Conservation (phyloP, 257 asterid species). For the Ligustrum vulgare region DNA sequence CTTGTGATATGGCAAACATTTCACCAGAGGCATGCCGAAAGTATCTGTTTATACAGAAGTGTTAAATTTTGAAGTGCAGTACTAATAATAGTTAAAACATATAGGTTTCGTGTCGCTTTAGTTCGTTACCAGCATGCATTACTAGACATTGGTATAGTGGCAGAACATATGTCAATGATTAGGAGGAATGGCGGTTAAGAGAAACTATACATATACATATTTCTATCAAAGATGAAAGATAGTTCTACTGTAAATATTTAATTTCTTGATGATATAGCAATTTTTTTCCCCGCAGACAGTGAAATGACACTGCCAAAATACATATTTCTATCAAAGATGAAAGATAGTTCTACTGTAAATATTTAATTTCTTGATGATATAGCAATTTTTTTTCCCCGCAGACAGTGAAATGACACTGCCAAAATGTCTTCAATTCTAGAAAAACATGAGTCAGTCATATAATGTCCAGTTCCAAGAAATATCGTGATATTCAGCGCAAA, state of each 20-base stretch:
- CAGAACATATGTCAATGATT: not conserved
- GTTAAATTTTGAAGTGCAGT: not conserved
- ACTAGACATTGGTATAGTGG: not conserved
- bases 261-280: not conserved
- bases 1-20: constrained; percentile 69
- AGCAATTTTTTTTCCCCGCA: not conserved
- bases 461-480: not conserved
- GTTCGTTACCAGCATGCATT: not conserved
- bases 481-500: not conserved
- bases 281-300: not conserved
- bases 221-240: not conserved
- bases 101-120: not conserved
- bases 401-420: not conserved
- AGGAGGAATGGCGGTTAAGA: not conserved
- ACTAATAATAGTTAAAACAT: not conserved
- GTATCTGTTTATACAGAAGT: constrained; percentile 48
- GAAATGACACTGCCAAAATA: not conserved
- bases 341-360: not conserved
- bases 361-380: not conserved
- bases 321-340: too few relatives aligned
- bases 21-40: constrained; percentile 93
- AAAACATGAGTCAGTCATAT: not conserved
- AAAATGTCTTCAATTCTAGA: not conserved
- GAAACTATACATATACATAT: not conserved
- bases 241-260: not conserved